Evolutionary conservation across 2,329 filamentous ascomycete genomes (phyloP).

Genomic region (Fusarium sp.): DNA sequence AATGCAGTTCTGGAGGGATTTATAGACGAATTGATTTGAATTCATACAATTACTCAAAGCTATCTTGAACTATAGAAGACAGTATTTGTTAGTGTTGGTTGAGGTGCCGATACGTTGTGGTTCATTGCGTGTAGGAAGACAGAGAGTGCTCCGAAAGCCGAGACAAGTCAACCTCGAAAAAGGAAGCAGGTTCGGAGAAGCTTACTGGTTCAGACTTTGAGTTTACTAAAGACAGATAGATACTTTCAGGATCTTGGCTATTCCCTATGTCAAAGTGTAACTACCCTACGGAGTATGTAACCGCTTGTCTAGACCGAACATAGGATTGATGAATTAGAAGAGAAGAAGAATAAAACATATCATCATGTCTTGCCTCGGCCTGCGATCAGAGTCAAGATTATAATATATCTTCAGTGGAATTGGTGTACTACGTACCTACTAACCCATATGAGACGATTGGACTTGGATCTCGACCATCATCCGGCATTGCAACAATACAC

Average conservation of each 20-base stretch:
- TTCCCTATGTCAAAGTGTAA: neutral
- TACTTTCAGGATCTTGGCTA: neutral
- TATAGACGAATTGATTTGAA: neutral
- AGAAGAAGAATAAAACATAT: neutral
- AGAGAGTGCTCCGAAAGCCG: neutral
- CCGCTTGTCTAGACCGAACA: neutral
- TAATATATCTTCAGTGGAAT: conserved; percentile 5
- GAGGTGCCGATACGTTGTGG: neutral
- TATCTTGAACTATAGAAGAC: neutral
- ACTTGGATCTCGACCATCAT: neutral
- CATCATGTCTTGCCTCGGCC: neutral
- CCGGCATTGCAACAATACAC: neutral
- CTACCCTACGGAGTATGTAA: neutral
- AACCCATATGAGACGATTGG: neutral
- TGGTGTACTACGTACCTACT: neutral
- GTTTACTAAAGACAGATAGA: neutral
- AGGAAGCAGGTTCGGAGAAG: neutral
- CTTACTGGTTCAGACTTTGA: neutral
- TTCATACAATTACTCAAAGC: neutral
- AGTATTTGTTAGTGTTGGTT: neutral
- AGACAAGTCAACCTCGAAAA: neutral
- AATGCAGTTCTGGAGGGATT: neutral
- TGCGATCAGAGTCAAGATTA: neutral
- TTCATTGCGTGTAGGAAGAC: neutral
- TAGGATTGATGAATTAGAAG: neutral